phyloP scores from a whole-genome alignment of 208 protist species.

The Trypanosoma cruzi region DNA sequence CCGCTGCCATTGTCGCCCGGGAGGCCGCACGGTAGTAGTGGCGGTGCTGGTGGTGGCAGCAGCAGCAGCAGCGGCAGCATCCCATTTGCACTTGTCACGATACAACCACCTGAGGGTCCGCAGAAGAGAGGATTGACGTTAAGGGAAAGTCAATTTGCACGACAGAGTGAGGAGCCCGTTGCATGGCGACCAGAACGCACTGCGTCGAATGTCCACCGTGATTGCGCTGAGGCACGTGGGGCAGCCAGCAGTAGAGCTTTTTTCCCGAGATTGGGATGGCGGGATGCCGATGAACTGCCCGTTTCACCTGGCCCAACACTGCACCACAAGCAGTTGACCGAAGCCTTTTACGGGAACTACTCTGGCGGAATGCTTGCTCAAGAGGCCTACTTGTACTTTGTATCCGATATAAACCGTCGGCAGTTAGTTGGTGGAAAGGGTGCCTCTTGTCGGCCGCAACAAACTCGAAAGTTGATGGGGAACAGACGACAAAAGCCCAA shows the following conservation, averaged over 20 bases:
- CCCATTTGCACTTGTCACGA: not conserved
- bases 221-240: not conserved
- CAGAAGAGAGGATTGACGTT: not conserved
- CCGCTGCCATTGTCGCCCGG: not conserved
- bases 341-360: constrained; percentile 65
- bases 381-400: constrained; percentile 71
- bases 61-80: not conserved
- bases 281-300: not conserved
- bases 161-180: constrained; percentile 6
- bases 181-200: not conserved
- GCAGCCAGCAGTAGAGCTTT: not conserved
- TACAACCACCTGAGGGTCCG: not conserved
- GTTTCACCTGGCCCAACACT: constrained; percentile 27
- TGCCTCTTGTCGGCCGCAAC: not conserved
- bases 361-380: constrained; percentile 54
- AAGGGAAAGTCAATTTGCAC: not conserved
- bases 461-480: not conserved
- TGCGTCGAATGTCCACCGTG: not conserved
- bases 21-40: not conserved
- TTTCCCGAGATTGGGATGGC: not conserved
- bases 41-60: not conserved
- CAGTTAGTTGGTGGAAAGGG: not conserved
- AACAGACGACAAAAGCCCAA: not conserved
- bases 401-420: constrained; percentile 24
- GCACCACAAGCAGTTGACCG: constrained; percentile 62